phyloP scores from a whole-genome alignment of 768 basidiomycete genomes.

The Suillus plorans region DNA sequence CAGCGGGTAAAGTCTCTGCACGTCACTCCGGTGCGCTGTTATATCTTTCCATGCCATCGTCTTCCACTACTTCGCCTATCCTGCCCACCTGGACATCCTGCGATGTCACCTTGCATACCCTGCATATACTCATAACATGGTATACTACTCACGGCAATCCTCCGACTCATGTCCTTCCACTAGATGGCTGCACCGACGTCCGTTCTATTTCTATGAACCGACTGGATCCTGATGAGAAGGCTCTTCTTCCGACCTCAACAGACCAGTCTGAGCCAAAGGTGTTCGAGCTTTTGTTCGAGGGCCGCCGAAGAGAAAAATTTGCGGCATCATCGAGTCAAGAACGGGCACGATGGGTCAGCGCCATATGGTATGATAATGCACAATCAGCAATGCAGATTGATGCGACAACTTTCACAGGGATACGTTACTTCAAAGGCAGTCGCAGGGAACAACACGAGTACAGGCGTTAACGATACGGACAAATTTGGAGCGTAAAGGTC shows the following conservation, averaged over 20 bases:
- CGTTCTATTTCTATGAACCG: conserved; percentile 51
- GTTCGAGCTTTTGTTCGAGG: conserved; percentile 67
- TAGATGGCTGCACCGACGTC: conserved; percentile 60
- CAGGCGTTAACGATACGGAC: conserved; percentile 17
- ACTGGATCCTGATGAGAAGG: conserved; percentile 43
- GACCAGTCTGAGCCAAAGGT: conserved; percentile 47
- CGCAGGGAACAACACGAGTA: conserved; percentile 1
- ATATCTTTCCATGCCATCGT: conserved; percentile 42
- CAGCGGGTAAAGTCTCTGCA: neutral
- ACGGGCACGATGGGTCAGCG: conserved; percentile 71
- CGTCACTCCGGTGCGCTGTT: conserved; percentile 35
- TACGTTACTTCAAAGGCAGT: conserved; percentile 38
- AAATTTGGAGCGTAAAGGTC: conserved; percentile 10
- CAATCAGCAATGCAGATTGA: neutral
- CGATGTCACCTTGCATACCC: conserved; percentile 34
- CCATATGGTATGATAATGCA: conserved; percentile 56
- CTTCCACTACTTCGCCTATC: conserved; percentile 21
- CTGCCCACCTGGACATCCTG: conserved; percentile 53
- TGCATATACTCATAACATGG: conserved; percentile 49
- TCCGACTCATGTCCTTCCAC: conserved; percentile 44
- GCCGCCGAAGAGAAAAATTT: conserved; percentile 53
- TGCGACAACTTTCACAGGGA: conserved; percentile 45
- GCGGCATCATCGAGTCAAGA: conserved; percentile 60
- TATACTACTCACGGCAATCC: conserved; percentile 40
- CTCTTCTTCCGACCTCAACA: conserved; percentile 37